Evolutionary conservation across 1,139 yeast genomes (phyloP).

Genomic region (Zygosaccharomyces pseudobailii): DNA sequence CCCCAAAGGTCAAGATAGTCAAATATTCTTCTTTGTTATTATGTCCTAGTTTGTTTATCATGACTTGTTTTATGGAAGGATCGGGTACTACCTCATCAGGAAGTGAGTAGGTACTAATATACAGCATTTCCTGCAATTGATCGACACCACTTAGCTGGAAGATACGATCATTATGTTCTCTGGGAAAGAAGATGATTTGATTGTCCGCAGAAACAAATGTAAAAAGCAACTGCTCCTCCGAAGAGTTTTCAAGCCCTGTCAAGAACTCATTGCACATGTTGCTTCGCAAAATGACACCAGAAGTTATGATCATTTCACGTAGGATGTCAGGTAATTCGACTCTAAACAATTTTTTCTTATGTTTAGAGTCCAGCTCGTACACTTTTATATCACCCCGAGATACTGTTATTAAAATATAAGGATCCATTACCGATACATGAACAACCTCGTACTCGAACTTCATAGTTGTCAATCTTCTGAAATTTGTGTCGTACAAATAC

Average conservation of each 20-base stretch:
- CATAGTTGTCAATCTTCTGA: constrained; percentile 41
- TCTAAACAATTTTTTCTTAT: constrained; percentile 34
- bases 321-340: constrained; percentile 47
- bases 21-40: constrained; percentile 51
- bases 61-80: constrained; percentile 68
- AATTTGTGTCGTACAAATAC: constrained; percentile 58
- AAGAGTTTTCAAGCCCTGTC: constrained; percentile 19
- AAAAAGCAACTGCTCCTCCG: constrained; percentile 47
- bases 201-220: constrained; percentile 74
- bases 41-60: constrained; percentile 65
- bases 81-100: constrained; percentile 59
- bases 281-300: constrained; percentile 55
- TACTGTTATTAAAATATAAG: constrained; percentile 51
- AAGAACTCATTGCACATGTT: constrained; percentile 37
- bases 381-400: constrained; percentile 57
- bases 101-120: constrained; percentile 53
- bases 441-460: constrained; percentile 48
- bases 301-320: constrained; percentile 59
- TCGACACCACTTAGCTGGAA: constrained; percentile 60
- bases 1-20: constrained; percentile 70
- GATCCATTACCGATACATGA: constrained; percentile 53
- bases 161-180: constrained; percentile 61
- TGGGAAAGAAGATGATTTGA: constrained; percentile 58
- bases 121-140: constrained; percentile 50
- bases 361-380: constrained; percentile 38